These are phyloP conservation scores for Sinapis alba DNA, from an alignment of 441 rosid species.

Conservation along the genomic window DNA sequence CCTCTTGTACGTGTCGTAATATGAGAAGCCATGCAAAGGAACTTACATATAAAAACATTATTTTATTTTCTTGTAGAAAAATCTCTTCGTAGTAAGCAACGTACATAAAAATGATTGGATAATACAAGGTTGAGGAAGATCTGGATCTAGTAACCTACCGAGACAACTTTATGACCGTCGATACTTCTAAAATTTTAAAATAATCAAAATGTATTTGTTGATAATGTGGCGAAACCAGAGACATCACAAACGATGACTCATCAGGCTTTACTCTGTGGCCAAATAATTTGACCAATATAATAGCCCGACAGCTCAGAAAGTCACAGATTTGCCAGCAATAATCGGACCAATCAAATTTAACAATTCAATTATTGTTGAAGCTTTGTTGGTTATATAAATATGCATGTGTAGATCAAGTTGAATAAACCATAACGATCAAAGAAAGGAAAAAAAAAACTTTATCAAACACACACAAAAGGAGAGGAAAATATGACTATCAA, in stretches of 20 bases:
- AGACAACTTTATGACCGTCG: constrained; percentile 9
- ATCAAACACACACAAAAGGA: not conserved
- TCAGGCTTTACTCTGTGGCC: constrained; percentile 33
- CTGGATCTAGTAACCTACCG: constrained; percentile 39
- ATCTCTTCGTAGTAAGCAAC: not conserved
- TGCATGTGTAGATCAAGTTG: constrained; percentile 9
- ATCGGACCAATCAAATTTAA: constrained; percentile 39
- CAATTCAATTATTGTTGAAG: constrained; percentile 28
- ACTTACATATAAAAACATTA: not conserved
- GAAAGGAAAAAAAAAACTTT: not conserved
- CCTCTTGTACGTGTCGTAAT: constrained; percentile 11
- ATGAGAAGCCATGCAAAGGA: not conserved
- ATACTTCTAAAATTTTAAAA: not conserved
- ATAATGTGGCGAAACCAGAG: constrained; percentile 38
- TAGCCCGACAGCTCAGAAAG: constrained; percentile 34
- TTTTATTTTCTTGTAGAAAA: not conserved
- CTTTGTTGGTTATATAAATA: constrained; percentile 35
- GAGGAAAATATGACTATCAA: constrained; percentile 42
- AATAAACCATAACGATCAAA: constrained; percentile 16
- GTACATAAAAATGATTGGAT: constrained; percentile 10
- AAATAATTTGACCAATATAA: constrained; percentile 37
- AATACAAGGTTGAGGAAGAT: constrained; percentile 35
- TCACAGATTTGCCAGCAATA: constrained; percentile 37
- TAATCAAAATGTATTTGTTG: constrained; percentile 12
- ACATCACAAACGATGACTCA: constrained; percentile 40